Percentiles rank a stretch among this genome's conserved stretches.
Conservation (phyloP, 169 alveolate genomes). For the Babesia bigemina region DNA sequence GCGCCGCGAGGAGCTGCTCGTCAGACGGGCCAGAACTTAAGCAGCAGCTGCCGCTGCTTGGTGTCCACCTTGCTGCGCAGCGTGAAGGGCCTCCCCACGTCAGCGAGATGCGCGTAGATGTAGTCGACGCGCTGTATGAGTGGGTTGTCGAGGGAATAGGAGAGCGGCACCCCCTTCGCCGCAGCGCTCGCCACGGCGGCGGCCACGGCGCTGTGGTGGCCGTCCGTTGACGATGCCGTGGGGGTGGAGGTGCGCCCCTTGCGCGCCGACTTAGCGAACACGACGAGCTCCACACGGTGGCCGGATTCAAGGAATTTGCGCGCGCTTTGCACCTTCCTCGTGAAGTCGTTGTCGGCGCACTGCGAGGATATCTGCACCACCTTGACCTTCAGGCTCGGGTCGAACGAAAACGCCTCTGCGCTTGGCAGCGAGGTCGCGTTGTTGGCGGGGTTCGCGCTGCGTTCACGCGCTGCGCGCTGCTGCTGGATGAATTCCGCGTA, state of each 20-base stretch:
- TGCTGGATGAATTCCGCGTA: slow-evolving; percentile 33
- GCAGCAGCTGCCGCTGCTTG: slow-evolving; percentile 48
- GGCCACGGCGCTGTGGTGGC: slow-evolving; percentile 3
- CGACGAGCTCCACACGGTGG: slow-evolving; percentile 55
- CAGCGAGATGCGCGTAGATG: slow-evolving; percentile 59
- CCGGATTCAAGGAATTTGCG: slow-evolving; percentile 55
- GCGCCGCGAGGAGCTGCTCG: slow-evolving; percentile 12
- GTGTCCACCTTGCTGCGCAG: slow-evolving; percentile 47
- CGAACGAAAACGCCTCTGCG: slow-evolving; percentile 37
- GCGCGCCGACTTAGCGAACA: slow-evolving; percentile 32
- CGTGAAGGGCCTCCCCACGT: slow-evolving; percentile 58
- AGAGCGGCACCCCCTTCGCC: slow-evolving; percentile 9
- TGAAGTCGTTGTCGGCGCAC: slow-evolving; percentile 51
- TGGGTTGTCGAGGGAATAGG: slow-evolving; percentile 25
- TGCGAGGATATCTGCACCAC: slow-evolving; percentile 59
- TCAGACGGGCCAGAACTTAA: slow-evolving; percentile 61
- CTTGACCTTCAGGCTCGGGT: slow-evolving; percentile 62
- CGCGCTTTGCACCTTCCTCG: slow-evolving; percentile 48
- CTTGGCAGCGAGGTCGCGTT: neutral
- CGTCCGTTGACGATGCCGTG: no score
- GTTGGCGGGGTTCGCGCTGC: neutral
- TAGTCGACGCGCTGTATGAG: slow-evolving; percentile 50
- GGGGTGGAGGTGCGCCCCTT: neutral
- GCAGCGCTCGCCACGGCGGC: neutral
- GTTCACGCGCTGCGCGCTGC: slow-evolving; percentile 8